Evolutionary conservation across 164 flowering plant genomes (phyloP), one percentile per base, ranked within the genome.

Genomic region (Platanus orientalis): DNA sequence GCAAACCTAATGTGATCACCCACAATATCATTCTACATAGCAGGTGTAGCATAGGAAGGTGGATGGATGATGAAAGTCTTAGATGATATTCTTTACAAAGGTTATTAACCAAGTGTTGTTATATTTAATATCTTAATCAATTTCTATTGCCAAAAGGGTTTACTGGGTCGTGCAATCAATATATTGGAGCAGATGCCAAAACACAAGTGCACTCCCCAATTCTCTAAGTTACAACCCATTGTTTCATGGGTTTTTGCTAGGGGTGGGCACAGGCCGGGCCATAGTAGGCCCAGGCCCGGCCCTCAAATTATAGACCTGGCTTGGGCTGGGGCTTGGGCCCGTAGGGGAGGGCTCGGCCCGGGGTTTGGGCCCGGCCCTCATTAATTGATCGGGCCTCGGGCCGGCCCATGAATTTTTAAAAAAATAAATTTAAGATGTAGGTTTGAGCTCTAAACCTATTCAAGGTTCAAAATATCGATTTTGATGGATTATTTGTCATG

Each of bases 11-110:
- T 80, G 93, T 85, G 23, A 84, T 91, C 53, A 84, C 96, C 5
- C 85, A 89, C 63, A 91, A 91, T 70, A 91, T 85, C 20, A 75
- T 91, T 54, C 69, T 91, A 62, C 88, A 92, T n/a, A 85, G 93
- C 64, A 73, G 87, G 91, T 91, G 96, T 61, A 81, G 88, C 62
- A 80, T 86, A 2, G 93, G 93, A 17, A 83, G 92, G 74, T 89
- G 93, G 97, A 76, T 76, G 85, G 93, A 91, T 72, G 97, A 96
- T 1, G 96, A 91, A 76, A 83, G 63, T 91, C 4, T 61, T 89
- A 52, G 34, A 88, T 21, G 90, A 89, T 24, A 91, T 89, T 96
- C 60, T 89, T 57, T 68, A 74, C 7, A 89, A 79, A 66, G 96
- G 87, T 2, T 84, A 88, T 72, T 73, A 86, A 6, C 96, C 92